These are phyloP conservation scores for Mycena galopus DNA, from an alignment of 768 basidiomycete species.

Conservation along the genomic window DNA sequence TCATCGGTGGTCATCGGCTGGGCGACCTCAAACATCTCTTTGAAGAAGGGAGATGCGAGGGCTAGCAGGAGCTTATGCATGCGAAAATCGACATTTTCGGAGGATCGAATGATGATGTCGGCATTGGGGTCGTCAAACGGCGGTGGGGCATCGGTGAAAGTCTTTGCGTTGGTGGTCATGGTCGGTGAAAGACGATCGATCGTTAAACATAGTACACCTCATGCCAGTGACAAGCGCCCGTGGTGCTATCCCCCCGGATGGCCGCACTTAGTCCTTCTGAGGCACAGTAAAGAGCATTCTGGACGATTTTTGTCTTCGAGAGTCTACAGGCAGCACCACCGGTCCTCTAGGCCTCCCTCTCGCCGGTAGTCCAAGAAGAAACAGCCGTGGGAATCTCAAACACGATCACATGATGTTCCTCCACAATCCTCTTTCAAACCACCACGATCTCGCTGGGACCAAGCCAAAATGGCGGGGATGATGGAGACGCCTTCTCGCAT, in stretches of 20 bases:
- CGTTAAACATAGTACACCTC: background rate
- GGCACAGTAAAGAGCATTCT: too few relatives aligned
- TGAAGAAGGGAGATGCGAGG: conserved; percentile 25
- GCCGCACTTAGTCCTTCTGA: too few relatives aligned
- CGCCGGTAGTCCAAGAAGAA: too few relatives aligned
- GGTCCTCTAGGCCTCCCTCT: too few relatives aligned
- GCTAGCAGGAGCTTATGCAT: conserved; percentile 6
- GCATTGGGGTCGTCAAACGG: conserved; percentile 21
- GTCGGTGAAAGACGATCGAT: background rate
- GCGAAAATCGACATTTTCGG: conserved; percentile 11
- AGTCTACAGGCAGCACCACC: too few relatives aligned
- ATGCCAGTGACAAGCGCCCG: background rate
- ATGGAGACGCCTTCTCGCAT: conserved; percentile 89
- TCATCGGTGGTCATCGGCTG: background rate
- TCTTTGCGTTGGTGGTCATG: background rate
- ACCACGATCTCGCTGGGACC: background rate
- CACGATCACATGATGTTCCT: background rate
- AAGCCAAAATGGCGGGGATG: conserved; percentile 59
- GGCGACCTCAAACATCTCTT: conserved; percentile 21
- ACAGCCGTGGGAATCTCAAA: background rate
- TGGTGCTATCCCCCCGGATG: too few relatives aligned
- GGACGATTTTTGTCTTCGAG: too few relatives aligned
- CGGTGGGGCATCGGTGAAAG: background rate
- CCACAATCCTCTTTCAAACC: background rate
- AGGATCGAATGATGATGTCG: conserved; percentile 16